These are phyloP conservation scores for Podila horticola DNA, from an alignment of 192 early-diverging fungal species.

Conservation along the genomic window DNA sequence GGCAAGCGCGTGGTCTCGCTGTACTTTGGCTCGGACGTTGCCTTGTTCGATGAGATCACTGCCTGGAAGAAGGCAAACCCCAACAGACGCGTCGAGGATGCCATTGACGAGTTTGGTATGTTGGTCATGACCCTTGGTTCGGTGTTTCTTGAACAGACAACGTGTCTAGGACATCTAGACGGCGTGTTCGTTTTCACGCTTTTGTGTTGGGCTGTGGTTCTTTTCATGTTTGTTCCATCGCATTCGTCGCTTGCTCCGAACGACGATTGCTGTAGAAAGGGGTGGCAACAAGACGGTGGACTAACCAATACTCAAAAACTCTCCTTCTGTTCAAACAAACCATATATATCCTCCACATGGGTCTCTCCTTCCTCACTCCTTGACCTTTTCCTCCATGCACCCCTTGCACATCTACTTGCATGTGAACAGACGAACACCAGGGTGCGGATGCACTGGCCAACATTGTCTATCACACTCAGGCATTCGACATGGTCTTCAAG, in stretches of 20 bases:
- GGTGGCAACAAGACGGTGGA: too few species aligned
- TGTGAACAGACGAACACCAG: conserved; percentile 33
- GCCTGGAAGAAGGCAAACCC: conserved; percentile 32
- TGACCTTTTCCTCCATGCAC: not conserved
- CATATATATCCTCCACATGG: not conserved
- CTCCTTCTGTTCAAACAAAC: too few species aligned
- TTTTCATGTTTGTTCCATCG: too few species aligned
- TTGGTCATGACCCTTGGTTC: not conserved
- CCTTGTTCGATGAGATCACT: conserved; percentile 39
- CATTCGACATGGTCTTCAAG: conserved; percentile 55
- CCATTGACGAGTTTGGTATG: conserved; percentile 49
- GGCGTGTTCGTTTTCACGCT: too few species aligned
- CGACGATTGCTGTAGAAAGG: too few species aligned
- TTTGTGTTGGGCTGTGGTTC: too few species aligned
- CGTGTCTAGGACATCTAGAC: not conserved
- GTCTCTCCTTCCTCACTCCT: not conserved
- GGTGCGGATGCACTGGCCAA: conserved; percentile 54
- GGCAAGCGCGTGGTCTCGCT: conserved; percentile 25
- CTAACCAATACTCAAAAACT: too few species aligned
- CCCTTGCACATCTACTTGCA: not conserved
- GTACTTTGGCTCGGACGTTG: conserved; percentile 41
- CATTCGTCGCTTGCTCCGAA: too few species aligned
- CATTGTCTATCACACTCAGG: conserved; percentile 45
- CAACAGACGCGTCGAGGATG: conserved; percentile 28
- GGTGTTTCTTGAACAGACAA: not conserved